Evolutionary conservation across 176 grass and related monocot species (phyloP), one percentile per base, ranked within the genome.

Genomic region (Panicum miliaceum): DNA sequence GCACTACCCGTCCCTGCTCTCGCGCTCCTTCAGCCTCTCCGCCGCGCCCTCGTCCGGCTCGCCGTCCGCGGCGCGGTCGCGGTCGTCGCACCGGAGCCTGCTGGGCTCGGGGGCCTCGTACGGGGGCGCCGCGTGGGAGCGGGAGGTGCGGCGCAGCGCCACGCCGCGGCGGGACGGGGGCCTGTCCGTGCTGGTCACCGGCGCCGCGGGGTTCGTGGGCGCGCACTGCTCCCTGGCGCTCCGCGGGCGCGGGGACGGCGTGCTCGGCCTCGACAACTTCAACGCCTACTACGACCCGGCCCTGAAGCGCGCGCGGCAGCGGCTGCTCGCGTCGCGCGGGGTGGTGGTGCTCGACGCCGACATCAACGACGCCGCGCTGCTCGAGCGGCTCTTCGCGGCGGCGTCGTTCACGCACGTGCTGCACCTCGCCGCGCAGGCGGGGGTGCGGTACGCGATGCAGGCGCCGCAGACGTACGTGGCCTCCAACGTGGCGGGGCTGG

Each of bases 371-470:
- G 75, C 84, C 2, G 78, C 79, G 8, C 82, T 96, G 1, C 90
- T 99, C 2, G 63, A 82, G 22, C 81, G 85, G 29, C 78, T 99
- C 27, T 86, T 99, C 87, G 53, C 85, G 50, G 67, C 86, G 4
- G 86, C 38, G 5, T 84, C 84, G 2, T 94, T 99, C 93, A 85
- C 97, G 9, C 97, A 99, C 83, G 90, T 99, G 46, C 93, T 99
- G 32, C 97, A 99, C 87, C 94, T 99, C 13, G 97, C 97, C 0
- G 97, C 97, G 41, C 97, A 99, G 90, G 97, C 97, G 4, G 97
- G 97, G 0, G 97, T 99, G 19, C 91, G 97, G 0, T 82, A 99
- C 86, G 97, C 97, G 13, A 92, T 99, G 88, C 82, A 68, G 16
- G 91, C 83, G 41, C 97, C 97, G 10, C 97, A 99, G 81, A 46